A percentile compares a stretch with the other conserved stretches of the same genome.
Evolutionary conservation across 2,329 filamentous ascomycete genomes (phyloP).

Genomic region (Aspergillus clavatus): DNA sequence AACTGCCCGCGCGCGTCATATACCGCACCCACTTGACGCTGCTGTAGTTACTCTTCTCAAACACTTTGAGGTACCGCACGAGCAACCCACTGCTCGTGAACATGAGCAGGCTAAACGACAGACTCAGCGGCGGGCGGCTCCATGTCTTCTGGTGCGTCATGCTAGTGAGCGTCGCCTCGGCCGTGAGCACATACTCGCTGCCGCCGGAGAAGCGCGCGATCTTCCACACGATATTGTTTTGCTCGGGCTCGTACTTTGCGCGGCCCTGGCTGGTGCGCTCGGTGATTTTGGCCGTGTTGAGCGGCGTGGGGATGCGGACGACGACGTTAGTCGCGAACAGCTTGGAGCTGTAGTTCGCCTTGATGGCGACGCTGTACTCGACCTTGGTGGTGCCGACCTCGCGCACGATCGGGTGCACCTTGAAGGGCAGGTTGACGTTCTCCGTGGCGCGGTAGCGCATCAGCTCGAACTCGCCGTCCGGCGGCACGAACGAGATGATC

Average conservation of each 20-base stretch:
- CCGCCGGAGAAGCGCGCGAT: conserved; percentile 98
- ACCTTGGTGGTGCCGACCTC: conserved; percentile 96
- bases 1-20: conserved; percentile 96
- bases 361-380: conserved; percentile 96
- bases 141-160: conserved; percentile 99
- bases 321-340: conserved; percentile 96
- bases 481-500: conserved; percentile 94
- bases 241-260: conserved; percentile 95
- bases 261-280: conserved; percentile 94
- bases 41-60: conserved; percentile 98
- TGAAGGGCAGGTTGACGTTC: conserved; percentile 98
- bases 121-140: conserved; percentile 84
- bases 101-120: conserved; percentile 94
- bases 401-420: conserved; percentile 97
- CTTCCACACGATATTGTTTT: conserved; percentile 99
- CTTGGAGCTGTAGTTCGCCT: conserved; percentile 93
- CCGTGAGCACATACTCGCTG: conserved; percentile 89
- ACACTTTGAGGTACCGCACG: conserved; percentile 94
- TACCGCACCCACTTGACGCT: conserved; percentile 99
- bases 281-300: conserved; percentile 92
- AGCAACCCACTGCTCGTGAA: conserved; percentile 92
- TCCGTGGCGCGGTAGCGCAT: conserved; percentile 98
- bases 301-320: conserved; percentile 86
- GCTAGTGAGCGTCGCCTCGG: conserved; percentile 85
- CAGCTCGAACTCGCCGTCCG: conserved; percentile 95